Evolutionary conservation across 75 land plant genomes (phyloP).

Genomic region (Selaginella tamariscina): DNA sequence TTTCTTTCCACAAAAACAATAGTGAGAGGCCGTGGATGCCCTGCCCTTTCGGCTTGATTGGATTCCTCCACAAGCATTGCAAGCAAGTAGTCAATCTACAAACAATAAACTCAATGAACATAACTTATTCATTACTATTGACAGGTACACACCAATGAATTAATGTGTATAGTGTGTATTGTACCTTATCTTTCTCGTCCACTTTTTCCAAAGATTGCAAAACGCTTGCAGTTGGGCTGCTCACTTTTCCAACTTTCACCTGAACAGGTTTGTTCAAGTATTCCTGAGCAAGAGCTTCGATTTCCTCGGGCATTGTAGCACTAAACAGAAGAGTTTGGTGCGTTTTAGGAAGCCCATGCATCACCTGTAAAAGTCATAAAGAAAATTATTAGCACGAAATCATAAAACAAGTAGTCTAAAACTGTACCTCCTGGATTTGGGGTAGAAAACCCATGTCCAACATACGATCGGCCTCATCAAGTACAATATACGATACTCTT

Average conservation of each 20-base stretch:
- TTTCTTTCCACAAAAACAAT: constrained; percentile 74
- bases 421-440: constrained; percentile 61
- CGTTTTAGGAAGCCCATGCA: constrained; percentile 47
- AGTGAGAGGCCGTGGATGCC: constrained; percentile 44
- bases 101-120: constrained; percentile 1
- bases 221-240: constrained; percentile 69
- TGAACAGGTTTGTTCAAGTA: constrained; percentile 48
- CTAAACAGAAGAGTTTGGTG: constrained; percentile 73
- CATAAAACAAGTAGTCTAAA: not conserved
- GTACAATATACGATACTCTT: constrained; percentile 53
- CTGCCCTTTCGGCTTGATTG: constrained; percentile 39
- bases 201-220: constrained; percentile 50
- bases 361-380: no score
- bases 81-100: constrained; percentile 43
- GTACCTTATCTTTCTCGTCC: constrained; percentile 50
- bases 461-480: constrained; percentile 88
- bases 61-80: constrained; percentile 56
- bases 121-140: no score
- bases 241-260: constrained; percentile 73
- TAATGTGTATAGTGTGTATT: not conserved
- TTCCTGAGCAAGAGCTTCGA: constrained; percentile 69
- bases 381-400: not conserved
- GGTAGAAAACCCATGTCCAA: constrained; percentile 91
- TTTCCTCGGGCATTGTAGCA: constrained; percentile 81
- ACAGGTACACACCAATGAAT: not conserved